Evolutionary conservation across 2,329 filamentous ascomycete genomes (phyloP), one percentile per base, ranked within the genome.

Genomic region (Aspergillus tamarii): DNA sequence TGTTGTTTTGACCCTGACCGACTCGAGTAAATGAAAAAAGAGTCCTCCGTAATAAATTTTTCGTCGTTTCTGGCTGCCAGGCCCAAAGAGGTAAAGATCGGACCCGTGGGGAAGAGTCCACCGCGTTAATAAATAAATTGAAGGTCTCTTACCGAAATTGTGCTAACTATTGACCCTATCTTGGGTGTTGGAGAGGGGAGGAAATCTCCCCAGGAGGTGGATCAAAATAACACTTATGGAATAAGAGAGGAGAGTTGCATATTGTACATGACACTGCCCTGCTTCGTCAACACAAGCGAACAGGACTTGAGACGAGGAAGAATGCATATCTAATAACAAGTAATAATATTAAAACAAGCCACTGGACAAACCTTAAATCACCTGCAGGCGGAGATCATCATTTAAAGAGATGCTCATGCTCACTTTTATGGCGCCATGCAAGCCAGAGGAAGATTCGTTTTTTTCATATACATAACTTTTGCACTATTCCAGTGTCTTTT

Each of bases 71-170:
- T 45, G 10, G 39, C 39, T 55, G 43, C 57, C 57, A 62, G 30
- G 14, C 66, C 64, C 46, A 60, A 67, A 59, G 32, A 39, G 64
- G 66, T 54, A 67, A 59, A 52, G 66, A 67, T 67, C 66, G 36
- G 65, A 63, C 30, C 32, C 50, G 41, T 60, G 57, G 60, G 60
- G 41, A 62, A 64, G 62, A 54, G 30, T 57, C 63, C 52, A 60
- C 59, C 57, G 54, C 62, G 62, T 41, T 48, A 32, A 54, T 54
- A 36, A 54, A 36, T 54, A 54, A 54, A 36, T 54, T 36, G 30
- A 54, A 53, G 21, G 14, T 16, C 26, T 26, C 28, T 41, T 30
- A n/a, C 50, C 50, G 30, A 30, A 16, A 53, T 28, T 32, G n/a
- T 32, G 12, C 36, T 21, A 12, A 43, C 16, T 58, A 23, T 54